Evolutionary conservation across 805 yeast genomes (phyloP), one percentile per base, ranked within the genome.

Genomic region (Saccharomycopsis babjevae): DNA sequence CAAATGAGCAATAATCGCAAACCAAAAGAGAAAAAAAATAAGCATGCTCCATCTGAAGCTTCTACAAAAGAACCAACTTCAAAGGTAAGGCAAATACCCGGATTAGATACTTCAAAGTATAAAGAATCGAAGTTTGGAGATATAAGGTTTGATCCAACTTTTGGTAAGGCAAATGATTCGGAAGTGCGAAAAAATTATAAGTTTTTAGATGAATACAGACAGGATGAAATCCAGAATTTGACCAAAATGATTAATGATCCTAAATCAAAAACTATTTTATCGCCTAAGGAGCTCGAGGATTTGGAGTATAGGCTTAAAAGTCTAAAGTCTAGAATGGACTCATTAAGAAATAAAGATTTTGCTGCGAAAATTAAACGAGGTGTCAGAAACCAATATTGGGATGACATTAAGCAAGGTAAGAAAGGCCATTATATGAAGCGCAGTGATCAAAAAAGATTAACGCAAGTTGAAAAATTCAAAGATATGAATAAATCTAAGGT

Each of bases 141-240:
- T 74, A 86, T 96, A 39, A 79, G 99, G 66, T 94, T 94, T 71
- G 97, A 94, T 72, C 81, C 93, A 2, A 91, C 97, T 0, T 83
- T 83, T 65, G 98, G 98, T 61, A 86, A 83, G 67, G 89, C 94
- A 0, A 87, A 87, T 66, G 93, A 92, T 70, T 74, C 77, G 38
- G 77, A 79, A 62, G 81, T 88, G 18, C 78, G 97, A 63, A 82
- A 83, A 68, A 85, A 93, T 68, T 94, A 94, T 74, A 80, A 83
- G 54, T 94, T 94, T 69, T 74, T 94, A 61, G 96, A 91, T 71
- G 91, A 87, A 46, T 94, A 94, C 71, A 80, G 98, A 71, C 78
- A 85, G 65, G 72, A 77, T 8, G 99, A 94, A 70, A 77, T 94
- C 43, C 66, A 73, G 1, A 82, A 84, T 52, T 77, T 93, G 76